Evolutionary conservation across 2,329 filamentous ascomycete species (phyloP), one percentile per base, ranked within the genome.

Genomic region (Calonectria ilicicola): DNA sequence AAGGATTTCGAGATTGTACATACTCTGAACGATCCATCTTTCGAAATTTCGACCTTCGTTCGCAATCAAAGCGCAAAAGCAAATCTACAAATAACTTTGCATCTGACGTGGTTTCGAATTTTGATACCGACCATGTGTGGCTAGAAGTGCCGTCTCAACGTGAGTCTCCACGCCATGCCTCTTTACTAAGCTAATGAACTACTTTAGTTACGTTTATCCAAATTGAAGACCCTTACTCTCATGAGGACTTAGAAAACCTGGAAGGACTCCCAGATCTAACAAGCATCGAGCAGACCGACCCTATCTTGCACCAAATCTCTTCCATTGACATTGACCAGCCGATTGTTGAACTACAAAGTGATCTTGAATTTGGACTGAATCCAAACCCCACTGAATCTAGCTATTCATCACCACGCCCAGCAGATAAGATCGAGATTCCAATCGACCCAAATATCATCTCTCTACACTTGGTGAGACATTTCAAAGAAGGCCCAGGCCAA

Each of bases 401-500:
- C 15, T 56, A 56, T 19, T 29, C 65, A 10, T 49, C 65, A 38
- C 58, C 69, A 19, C 23, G 15, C 3, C 14, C 5, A 19, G 26
- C 35, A 2, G 42, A 62, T n/a, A 42, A 29, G 23, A 10, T 19
- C 17, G 38, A 53, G 14, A 27, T 19, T 14, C 12, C 29, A 7
- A 29, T 72, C 17, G 69, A 72, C 27, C 65, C 67, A 17, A 71
- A 23, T 5, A 40, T 76, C n/a, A 67, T 70, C 8, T 58, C 75
- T 0, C 29, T 78, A 2, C 64, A 74, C 29, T 40, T 78, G 0
- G 51, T 78, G 4, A 65, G 76, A 0, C 76, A 78, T 27, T 79
- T 78, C 14, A 75, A 74, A n/a, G 67, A 79, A 21, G 77, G 77
- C 0, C 77, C 77, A 1, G 77, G 77, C 0, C 60, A 73, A 53